Conservation (phyloP, 2,329 filamentous ascomycete genomes). For the Exophiala sp. region DNA sequence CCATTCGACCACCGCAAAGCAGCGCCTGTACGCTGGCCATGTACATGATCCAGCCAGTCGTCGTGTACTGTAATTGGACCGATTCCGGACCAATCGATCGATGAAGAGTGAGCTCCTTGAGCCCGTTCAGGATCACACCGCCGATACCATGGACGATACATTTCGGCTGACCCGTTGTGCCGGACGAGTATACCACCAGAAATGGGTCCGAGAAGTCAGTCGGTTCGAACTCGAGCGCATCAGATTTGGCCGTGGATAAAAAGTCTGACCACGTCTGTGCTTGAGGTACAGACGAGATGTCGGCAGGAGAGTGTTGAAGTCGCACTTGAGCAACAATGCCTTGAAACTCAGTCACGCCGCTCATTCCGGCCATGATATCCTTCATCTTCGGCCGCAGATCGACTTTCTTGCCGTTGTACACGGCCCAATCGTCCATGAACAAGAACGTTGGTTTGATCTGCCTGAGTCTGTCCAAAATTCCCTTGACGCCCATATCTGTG, state of each 20-base stretch:
- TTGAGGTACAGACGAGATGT: slow-evolving; percentile 53
- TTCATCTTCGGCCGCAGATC: slow-evolving; percentile 71
- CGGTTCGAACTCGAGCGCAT: slow-evolving; percentile 34
- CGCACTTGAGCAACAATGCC: slow-evolving; percentile 64
- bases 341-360: slow-evolving; percentile 57
- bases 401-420: slow-evolving; percentile 74
- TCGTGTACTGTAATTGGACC: slow-evolving; percentile 59
- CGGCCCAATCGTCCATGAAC: slow-evolving; percentile 76
- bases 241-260: slow-evolving; percentile 29
- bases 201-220: slow-evolving; percentile 71
- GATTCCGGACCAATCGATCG: slow-evolving; percentile 43
- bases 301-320: slow-evolving; percentile 54
- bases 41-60: slow-evolving; percentile 89
- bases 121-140: slow-evolving; percentile 36
- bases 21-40: slow-evolving; percentile 54
- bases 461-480: slow-evolving; percentile 68
- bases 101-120: slow-evolving; percentile 61
- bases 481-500: slow-evolving; percentile 79
- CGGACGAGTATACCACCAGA: slow-evolving; percentile 72
- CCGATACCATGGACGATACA: slow-evolving; percentile 72
- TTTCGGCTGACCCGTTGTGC: slow-evolving; percentile 79
- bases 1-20: slow-evolving; percentile 55
- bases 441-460: slow-evolving; percentile 75
- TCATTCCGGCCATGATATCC: slow-evolving; percentile 62
- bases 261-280: slow-evolving; percentile 43